Conservation (phyloP, 345 rosid species). For the Salix koriyanagi region DNA sequence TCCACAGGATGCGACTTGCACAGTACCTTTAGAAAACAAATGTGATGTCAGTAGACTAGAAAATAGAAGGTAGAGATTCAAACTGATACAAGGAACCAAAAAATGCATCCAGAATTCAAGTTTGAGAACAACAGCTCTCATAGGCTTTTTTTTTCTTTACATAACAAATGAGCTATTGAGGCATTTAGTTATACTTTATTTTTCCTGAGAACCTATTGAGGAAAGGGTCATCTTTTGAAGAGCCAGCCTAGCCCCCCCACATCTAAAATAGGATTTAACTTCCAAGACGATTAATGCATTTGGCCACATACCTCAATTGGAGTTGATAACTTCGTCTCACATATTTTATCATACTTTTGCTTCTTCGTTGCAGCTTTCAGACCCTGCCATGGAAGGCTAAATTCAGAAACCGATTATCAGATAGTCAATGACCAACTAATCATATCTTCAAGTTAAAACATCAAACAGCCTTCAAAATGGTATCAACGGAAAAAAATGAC, state of each 20-base stretch:
- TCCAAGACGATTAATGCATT: not conserved
- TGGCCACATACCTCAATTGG: conserved; percentile 68
- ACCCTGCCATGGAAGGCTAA: conserved; percentile 96
- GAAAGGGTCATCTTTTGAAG: not conserved
- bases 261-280: not conserved
- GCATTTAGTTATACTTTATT: not conserved
- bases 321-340: conserved; percentile 85
- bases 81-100: not conserved
- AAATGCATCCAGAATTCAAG: not conserved
- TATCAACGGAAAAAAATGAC: not conserved
- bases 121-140: not conserved
- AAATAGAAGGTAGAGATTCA: not conserved
- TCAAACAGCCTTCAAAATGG: not conserved
- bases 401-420: not conserved
- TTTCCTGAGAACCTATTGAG: not conserved
- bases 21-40: conserved; percentile 42
- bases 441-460: not conserved
- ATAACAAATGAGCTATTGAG: not conserved
- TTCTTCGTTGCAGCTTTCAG: conserved; percentile 84
- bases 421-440: not conserved
- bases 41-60: not conserved
- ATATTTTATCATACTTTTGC: conserved; percentile 82
- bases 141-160: not conserved
- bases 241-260: not conserved
- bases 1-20: conserved; percentile 81